phyloP scores from a whole-genome alignment of 2,329 filamentous ascomycete species.

The Endoconidiophora polonica region DNA sequence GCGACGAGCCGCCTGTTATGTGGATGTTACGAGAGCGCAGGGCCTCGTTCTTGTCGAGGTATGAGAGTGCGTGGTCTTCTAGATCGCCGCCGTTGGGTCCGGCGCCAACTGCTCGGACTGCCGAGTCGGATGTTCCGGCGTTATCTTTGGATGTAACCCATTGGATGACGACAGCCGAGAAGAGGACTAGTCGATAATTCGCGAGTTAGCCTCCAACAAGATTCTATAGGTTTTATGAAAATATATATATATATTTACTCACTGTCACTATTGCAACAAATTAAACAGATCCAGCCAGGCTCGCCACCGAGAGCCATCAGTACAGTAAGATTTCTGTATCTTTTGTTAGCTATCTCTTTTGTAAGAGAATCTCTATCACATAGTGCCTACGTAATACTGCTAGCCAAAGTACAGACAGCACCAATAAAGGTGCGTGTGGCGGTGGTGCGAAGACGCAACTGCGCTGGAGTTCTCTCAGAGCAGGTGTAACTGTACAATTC shows the following conservation, averaged over 20 bases:
- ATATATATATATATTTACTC: constrained; percentile 16
- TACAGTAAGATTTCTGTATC: constrained; percentile 37
- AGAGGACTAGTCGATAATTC: constrained; percentile 29
- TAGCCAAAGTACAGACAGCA: constrained; percentile 36
- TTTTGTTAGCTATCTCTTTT: constrained; percentile 1
- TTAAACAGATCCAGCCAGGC: constrained; percentile 47
- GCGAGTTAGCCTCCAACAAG: background rate
- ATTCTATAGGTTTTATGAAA: background rate
- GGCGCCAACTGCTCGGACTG: constrained; percentile 8
- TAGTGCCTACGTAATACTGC: constrained; percentile 35
- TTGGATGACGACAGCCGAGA: constrained; percentile 43
- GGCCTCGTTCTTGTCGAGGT: constrained; percentile 1
- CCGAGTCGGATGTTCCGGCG: constrained; percentile 19
- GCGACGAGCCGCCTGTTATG: background rate
- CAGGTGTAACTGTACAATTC: constrained; percentile 38
- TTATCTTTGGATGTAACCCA: constrained; percentile 38
- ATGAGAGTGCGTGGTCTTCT: constrained; percentile 2
- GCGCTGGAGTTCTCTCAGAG: constrained; percentile 25
- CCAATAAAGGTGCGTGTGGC: constrained; percentile 44
- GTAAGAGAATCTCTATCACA: too few species aligned
- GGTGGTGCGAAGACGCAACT: constrained; percentile 30
- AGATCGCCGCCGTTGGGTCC: constrained; percentile 5
- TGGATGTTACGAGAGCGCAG: background rate
- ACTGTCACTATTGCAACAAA: constrained; percentile 49
- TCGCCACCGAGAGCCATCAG: constrained; percentile 43